A percentile compares a stretch with the other conserved stretches of the same genome.
Evolutionary conservation across 768 basidiomycete species (phyloP).

Genomic region (Fomitopsis serialis): DNA sequence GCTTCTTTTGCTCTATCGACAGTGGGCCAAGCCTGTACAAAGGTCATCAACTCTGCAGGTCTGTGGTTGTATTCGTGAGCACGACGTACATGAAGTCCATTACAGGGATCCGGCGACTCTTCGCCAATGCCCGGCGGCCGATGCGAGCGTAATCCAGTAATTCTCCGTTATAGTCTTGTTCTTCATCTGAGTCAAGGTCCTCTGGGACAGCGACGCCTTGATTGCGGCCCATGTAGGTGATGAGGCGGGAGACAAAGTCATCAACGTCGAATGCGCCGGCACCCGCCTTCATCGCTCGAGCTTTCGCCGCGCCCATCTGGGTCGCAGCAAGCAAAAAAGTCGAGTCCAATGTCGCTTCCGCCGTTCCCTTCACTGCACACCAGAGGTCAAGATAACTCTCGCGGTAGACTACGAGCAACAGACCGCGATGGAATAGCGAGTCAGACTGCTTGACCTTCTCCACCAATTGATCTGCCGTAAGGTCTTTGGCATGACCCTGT

Average conservation of each 20-base stretch:
- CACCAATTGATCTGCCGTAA: conserved; percentile 38
- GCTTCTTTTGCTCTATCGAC: conserved; percentile 79
- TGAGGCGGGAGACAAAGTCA: conserved; percentile 77
- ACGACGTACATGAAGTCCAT: conserved; percentile 82
- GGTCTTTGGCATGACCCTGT: conserved; percentile 23
- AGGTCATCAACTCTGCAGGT: no score
- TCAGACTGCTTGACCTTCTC: conserved; percentile 54
- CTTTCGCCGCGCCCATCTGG: conserved; percentile 77
- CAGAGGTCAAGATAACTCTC: no score
- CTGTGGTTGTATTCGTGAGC: no score
- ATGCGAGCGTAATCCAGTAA: conserved; percentile 80
- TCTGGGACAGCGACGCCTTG: conserved; percentile 32
- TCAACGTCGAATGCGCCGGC: conserved; percentile 88
- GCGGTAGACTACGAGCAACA: neutral
- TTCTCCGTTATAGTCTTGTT: conserved; percentile 29
- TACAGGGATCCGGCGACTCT: conserved; percentile 72
- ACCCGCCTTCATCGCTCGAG: conserved; percentile 87
- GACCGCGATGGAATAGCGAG: conserved; percentile 60
- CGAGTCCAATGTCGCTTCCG: conserved; percentile 87
- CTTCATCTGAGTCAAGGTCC: conserved; percentile 49
- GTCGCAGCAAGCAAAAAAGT: conserved; percentile 72
- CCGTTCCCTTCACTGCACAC: conserved; percentile 5
- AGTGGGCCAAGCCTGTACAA: conserved; percentile 84
- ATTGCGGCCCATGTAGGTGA: conserved; percentile 72
- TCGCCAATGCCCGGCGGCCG: conserved; percentile 77